A percentile compares a stretch with the other conserved stretches of the same genome.
These are phyloP conservation scores for Saccharomycopsis fermentans DNA, from an alignment of 805 yeast species.

Conservation along the genomic window DNA sequence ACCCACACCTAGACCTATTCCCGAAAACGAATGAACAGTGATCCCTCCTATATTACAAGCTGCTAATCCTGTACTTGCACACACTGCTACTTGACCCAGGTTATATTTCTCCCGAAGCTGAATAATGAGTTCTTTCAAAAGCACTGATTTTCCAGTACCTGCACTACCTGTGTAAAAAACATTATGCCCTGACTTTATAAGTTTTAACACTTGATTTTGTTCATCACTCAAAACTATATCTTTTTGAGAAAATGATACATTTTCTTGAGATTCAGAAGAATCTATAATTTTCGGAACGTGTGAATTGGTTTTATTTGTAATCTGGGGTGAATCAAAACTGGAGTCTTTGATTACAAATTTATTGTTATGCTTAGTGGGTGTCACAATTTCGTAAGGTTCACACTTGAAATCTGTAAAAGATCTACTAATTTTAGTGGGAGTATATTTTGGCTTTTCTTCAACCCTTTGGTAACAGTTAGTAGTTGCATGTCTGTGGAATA, in stretches of 20 bases:
- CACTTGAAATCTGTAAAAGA: background rate
- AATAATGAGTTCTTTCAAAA: constrained; percentile 56
- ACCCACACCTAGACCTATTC: constrained; percentile 68
- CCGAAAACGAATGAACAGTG: constrained; percentile 68
- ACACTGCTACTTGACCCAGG: constrained; percentile 53
- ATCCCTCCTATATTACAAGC: constrained; percentile 76
- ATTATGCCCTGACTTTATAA: constrained; percentile 55
- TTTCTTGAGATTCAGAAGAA: constrained; percentile 1
- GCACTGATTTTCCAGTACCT: constrained; percentile 93
- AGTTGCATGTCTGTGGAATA: background rate
- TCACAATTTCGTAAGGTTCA: background rate
- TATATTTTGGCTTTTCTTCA: background rate
- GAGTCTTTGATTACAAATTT: background rate
- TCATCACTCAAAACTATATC: constrained; percentile 37
- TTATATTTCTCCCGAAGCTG: constrained; percentile 37
- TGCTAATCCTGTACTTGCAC: constrained; percentile 81
- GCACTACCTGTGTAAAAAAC: constrained; percentile 96
- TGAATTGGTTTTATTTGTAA: background rate
- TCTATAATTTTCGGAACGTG: background rate
- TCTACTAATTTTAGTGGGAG: background rate
- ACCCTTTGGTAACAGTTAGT: background rate
- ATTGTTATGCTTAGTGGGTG: background rate
- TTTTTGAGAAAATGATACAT: background rate
- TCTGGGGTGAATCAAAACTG: background rate
- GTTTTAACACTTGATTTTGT: constrained; percentile 53